Base-by-base conservation (phyloP, 2,329 filamentous ascomycete species). In the Camillea tinctor region DNA sequence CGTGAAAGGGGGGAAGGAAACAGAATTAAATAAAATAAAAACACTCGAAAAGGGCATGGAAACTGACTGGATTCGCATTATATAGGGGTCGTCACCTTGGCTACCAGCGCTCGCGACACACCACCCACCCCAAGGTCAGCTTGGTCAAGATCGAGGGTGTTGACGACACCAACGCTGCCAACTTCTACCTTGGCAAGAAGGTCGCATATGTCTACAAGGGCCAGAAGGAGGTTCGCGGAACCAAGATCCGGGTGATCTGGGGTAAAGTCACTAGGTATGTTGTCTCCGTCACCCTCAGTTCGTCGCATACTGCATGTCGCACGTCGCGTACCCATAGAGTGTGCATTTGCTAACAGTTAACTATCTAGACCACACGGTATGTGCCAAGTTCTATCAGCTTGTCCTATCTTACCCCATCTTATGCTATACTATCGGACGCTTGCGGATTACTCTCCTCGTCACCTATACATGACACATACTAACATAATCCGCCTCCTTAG, bases 101-200 rank as follows among this genome's bases (percentile, higher is more conserved):
- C 84, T 97, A 97, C 87, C 90, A 96, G 87, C 91, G 94, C 82
- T 90, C 90, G 80, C 94, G 96, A 86, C 91, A 92, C 83, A 90
- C 86, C 83, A 93, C 89, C 78, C 93, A 91, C 86, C 90, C 94
- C 74, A 89, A 89, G 83, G 96, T 91, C 74, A 91, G 91, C 79
- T 86, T 98, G 82, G 90, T 99, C 84, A 95, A 97, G 89, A 96
- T 99, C 76, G 94, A 99, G 87, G 94, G 94, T 80, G 95, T 98
- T 75, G 93, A 96, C 75, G 87, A 91, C 85, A 88, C 90, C 76
- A 85, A 91, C 75, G 92, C 89, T 78, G 94, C 95, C 81, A 91
- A 89, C 83, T 97, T 97, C 91, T 99, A 99, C 86, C 85, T 92
- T 71, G 95, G 95, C 84, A 99, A 99, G 91, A 93, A 93, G 85